Conservation (phyloP, 805 yeast species). For the Myxozyma neglecta region DNA sequence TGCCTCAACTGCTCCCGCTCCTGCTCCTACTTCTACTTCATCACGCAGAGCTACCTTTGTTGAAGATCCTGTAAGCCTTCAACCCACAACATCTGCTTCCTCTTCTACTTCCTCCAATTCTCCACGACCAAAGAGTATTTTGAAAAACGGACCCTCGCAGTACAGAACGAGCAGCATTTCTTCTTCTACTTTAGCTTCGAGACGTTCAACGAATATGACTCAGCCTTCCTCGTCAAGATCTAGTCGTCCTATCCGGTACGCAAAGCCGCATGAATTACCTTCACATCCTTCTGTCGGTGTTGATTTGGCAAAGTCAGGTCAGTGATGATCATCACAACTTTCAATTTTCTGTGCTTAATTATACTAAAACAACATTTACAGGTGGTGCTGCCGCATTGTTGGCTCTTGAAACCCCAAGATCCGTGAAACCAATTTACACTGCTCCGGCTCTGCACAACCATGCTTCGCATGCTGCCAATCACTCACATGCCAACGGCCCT, state of each 20-base stretch:
- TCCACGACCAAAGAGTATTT: constrained; percentile 8
- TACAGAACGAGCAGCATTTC: constrained; percentile 1
- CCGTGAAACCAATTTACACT: constrained; percentile 20
- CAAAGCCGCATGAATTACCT: constrained; percentile 23
- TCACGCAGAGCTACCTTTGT: constrained; percentile 7
- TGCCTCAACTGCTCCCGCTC: background rate
- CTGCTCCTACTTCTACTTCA: too few species aligned
- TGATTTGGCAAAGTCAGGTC: constrained; percentile 10
- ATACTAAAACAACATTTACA: background rate
- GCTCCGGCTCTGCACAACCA: constrained; percentile 24
- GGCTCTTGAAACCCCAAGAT: constrained; percentile 6
- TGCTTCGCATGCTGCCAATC: constrained; percentile 42
- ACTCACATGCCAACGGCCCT: constrained; percentile 41
- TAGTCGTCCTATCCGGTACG: constrained; percentile 12
- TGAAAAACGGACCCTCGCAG: constrained; percentile 6
- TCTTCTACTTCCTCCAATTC: constrained; percentile 1
- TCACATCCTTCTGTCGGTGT: constrained; percentile 25
- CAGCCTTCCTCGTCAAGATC: constrained; percentile 7
- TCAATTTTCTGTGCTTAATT: background rate
- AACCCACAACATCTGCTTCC: background rate
- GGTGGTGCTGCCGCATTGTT: constrained; percentile 20
- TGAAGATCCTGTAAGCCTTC: background rate
- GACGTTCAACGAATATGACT: constrained; percentile 1
- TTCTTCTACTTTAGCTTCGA: background rate
- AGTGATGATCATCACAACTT: background rate